Base-by-base conservation (phyloP, 2,329 filamentous ascomycete genomes). In the Xylariales sp. region DNA sequence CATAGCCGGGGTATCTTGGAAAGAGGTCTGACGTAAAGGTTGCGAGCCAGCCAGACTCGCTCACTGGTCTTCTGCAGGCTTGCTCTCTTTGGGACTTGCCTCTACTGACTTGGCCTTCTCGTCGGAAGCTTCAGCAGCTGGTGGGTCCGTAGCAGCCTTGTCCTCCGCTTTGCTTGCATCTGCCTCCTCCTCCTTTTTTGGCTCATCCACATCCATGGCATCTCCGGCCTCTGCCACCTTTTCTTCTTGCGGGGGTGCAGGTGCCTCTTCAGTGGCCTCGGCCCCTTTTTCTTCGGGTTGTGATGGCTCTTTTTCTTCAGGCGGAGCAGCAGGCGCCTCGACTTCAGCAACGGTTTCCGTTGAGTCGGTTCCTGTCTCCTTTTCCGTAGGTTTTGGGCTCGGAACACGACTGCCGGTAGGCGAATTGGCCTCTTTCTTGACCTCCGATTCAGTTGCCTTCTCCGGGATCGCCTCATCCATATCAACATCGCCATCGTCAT, bases 401-500 rank as follows among this genome's bases (percentile, higher is more conserved):
- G 17, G 27, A 23, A 15, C 28, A n/a, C 27, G 20, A 23, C 5
- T 15, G 16, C 23, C 17, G 19, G 38, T 40, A 5, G 38, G 30
- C 4, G 30, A 32, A 10, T 17, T 23, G 8, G 17, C 35, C 5
- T 69, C 66, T 21, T 60, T 58, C 40, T 68, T 66, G 31, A 68
- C 41, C 7, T 53, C 48, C 2, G 45, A 13, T 7, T 15, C 34
- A n/a, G n/a, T n/a, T n/a, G n/a, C n/a, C 11, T 43, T 34, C 7
- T 40, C 63, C 6, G 53, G 47, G 1, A 43, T 20, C 5, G 63
- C 45, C 29, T 67, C 69, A 3, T 57, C 60, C 71, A 76, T 76
- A 8, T 71, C 69, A 6, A 76, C 60, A 48, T 76, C 70, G 11
- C 71, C 71, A 40, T 75, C 71, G 3, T 54, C 56, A 20, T 76